phyloP scores from a whole-genome alignment of 495 filamentous ascomycete species.

The Letharia columbiana region DNA sequence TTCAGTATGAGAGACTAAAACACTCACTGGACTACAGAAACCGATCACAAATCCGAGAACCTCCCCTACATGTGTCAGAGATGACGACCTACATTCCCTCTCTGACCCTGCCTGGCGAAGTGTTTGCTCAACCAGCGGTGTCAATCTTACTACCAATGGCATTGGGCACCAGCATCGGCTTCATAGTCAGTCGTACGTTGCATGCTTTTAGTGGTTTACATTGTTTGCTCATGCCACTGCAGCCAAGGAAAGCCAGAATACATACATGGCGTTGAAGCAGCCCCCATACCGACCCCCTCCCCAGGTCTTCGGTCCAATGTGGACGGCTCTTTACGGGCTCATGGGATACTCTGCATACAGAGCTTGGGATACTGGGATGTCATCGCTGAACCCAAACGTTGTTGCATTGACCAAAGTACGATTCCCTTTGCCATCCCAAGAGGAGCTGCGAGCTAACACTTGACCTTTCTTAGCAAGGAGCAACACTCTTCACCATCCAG shows the following conservation, averaged over 20 bases:
- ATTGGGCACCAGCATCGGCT: slow-evolving; percentile 57
- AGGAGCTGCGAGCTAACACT: slow-evolving; percentile 19
- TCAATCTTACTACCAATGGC: slow-evolving; percentile 62
- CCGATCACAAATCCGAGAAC: slow-evolving; percentile 1
- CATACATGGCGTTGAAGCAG: slow-evolving; percentile 62
- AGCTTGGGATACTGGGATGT: slow-evolving; percentile 50
- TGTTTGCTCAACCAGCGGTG: slow-evolving; percentile 58
- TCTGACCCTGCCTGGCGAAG: slow-evolving; percentile 51
- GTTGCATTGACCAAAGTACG: slow-evolving; percentile 35
- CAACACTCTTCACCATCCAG: slow-evolving; percentile 74
- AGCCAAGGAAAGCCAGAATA: slow-evolving; percentile 50
- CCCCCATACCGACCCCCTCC: slow-evolving; percentile 74
- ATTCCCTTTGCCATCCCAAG: neutral
- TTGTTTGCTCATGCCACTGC: slow-evolving; percentile 2
- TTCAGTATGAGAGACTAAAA: neutral
- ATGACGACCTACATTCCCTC: slow-evolving; percentile 62
- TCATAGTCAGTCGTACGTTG: slow-evolving; percentile 45
- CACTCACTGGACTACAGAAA: neutral
- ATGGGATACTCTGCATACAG: slow-evolving; percentile 88
- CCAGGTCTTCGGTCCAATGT: slow-evolving; percentile 72
- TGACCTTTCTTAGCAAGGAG: slow-evolving; percentile 42
- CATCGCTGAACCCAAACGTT: slow-evolving; percentile 36
- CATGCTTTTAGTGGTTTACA: neutral
- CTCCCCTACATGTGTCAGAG: slow-evolving; percentile 15
- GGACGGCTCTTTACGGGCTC: slow-evolving; percentile 75